These are phyloP conservation scores for Colletotrichum magnum DNA, from an alignment of 2,329 filamentous ascomycete genomes.

Conservation along the genomic window DNA sequence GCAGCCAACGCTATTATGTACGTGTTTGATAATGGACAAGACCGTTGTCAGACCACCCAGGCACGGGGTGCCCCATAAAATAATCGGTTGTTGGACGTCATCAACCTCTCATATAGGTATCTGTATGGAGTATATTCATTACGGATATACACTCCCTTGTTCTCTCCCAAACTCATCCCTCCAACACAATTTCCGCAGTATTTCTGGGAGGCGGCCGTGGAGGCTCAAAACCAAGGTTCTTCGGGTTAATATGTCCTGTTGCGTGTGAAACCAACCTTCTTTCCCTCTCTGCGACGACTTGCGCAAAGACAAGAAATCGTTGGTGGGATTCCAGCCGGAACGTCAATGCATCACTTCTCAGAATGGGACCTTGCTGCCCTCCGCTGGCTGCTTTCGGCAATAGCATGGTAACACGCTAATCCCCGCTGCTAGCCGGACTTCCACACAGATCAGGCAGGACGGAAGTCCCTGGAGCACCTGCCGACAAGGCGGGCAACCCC, in stretches of 20 bases:
- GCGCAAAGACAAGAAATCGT: background rate
- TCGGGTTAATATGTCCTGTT: too few species aligned
- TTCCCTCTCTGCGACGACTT: too few species aligned
- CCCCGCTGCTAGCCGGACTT: constrained; percentile 31
- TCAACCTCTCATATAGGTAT: background rate
- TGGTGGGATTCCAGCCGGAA: constrained; percentile 19
- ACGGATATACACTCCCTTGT: too few species aligned
- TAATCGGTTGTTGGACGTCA: constrained; percentile 29
- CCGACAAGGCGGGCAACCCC: too few species aligned
- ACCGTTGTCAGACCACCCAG: constrained; percentile 34
- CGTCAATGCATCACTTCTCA: constrained; percentile 16
- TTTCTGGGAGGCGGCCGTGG: background rate
- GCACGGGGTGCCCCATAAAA: constrained; percentile 25
- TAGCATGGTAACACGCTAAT: constrained; percentile 17
- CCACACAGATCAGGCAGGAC: constrained; percentile 28
- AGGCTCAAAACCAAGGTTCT: too few species aligned
- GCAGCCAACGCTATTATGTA: constrained; percentile 21
- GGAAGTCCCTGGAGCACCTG: background rate
- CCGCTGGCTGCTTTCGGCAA: constrained; percentile 28
- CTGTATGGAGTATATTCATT: too few species aligned
- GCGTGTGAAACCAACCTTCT: too few species aligned
- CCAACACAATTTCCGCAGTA: constrained; percentile 2
- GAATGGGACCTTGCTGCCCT: constrained; percentile 27
- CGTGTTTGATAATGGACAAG: constrained; percentile 23
- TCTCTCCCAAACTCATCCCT: background rate